phyloP scores from a whole-genome alignment of 805 yeast species.

The Wickerhamiella siamensis region DNA sequence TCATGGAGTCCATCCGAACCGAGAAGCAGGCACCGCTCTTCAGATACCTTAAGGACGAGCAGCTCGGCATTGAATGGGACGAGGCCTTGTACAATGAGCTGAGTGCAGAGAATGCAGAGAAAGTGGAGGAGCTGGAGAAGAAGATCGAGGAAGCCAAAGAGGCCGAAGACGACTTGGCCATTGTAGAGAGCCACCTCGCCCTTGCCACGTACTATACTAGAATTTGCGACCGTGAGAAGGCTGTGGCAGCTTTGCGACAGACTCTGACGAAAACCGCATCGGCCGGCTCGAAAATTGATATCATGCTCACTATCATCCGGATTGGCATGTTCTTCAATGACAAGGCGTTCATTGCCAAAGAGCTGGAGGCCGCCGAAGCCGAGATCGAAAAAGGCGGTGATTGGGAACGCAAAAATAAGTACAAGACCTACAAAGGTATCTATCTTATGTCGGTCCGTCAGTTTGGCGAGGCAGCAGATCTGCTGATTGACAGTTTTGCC shows the following conservation, averaged over 20 bases:
- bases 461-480: conserved; percentile 69
- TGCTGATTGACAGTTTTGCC: conserved; percentile 80
- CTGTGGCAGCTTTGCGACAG: conserved; percentile 49
- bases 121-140: conserved; percentile 34
- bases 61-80: conserved; percentile 41
- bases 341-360: conserved; percentile 49
- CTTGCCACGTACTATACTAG: conserved; percentile 79
- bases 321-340: conserved; percentile 84
- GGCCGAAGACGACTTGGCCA: conserved; percentile 78
- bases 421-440: conserved; percentile 81
- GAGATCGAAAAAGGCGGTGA: conserved; percentile 95
- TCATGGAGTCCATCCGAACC: conserved; percentile 40
- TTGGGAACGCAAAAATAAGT: conserved; percentile 96
- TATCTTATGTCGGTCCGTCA: conserved; percentile 73
- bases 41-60: conserved; percentile 43
- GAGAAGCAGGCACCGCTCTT: conserved; percentile 75
- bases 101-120: conserved; percentile 37
- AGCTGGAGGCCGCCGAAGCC: conserved; percentile 55
- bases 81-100: conserved; percentile 39
- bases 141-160: conserved; percentile 44
- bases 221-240: conserved; percentile 68
- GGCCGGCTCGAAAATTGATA: conserved; percentile 82
- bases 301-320: conserved; percentile 65
- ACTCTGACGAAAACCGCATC: conserved; percentile 71
- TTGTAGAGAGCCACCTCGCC: conserved; percentile 58